Evolutionary conservation across 305 asterid species (phyloP).

Genomic region (Andrographis paniculata): DNA sequence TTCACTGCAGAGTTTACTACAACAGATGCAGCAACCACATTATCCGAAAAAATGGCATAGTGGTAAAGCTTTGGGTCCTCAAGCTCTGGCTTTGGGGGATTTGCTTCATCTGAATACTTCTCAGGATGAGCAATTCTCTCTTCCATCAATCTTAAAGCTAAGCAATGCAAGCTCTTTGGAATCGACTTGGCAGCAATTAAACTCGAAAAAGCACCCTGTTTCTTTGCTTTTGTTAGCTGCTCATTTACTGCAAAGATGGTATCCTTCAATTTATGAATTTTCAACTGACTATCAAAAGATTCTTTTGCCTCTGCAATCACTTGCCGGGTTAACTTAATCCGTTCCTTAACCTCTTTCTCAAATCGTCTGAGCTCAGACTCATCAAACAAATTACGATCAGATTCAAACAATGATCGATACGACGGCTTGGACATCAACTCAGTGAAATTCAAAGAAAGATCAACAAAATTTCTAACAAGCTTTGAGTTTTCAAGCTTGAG

Average conservation of each 20-base stretch:
- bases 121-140: conserved; percentile 49
- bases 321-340: conserved; percentile 36
- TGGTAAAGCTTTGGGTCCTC: conserved; percentile 42
- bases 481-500: conserved; percentile 55
- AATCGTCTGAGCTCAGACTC: conserved; percentile 44
- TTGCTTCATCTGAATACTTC: conserved; percentile 40
- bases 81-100: conserved; percentile 37
- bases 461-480: conserved; percentile 45
- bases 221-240: conserved; percentile 45
- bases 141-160: conserved; percentile 46
- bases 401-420: conserved; percentile 33
- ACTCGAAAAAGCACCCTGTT: conserved; percentile 40
- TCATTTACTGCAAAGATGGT: conserved; percentile 45
- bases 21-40: conserved; percentile 40
- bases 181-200: conserved; percentile 41
- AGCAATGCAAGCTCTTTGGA: conserved; percentile 50
- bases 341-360: conserved; percentile 48
- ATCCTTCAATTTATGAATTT: conserved; percentile 48
- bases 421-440: conserved; percentile 32
- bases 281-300: conserved; percentile 46
- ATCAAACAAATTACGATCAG: conserved; percentile 34
- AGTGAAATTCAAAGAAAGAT: conserved; percentile 32
- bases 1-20: conserved; percentile 37
- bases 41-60: conserved; percentile 44
- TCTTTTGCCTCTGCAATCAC: conserved; percentile 41